These are phyloP conservation scores for Maudiozyma turicensis DNA, from an alignment of 805 yeast genomes.

Conservation along the genomic window DNA sequence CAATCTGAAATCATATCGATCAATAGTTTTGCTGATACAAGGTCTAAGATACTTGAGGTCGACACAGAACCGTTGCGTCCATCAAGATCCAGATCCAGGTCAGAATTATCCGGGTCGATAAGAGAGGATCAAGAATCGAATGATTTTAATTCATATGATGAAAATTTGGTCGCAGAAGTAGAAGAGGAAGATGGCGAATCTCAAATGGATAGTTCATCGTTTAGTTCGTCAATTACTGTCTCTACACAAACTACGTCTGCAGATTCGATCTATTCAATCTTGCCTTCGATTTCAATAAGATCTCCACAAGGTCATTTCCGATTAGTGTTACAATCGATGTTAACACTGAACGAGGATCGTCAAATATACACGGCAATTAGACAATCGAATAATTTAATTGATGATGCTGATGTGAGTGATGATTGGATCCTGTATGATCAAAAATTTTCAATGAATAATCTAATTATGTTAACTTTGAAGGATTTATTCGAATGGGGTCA, in stretches of 20 bases:
- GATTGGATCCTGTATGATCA: conserved; percentile 37
- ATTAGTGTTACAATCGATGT: conserved; percentile 26
- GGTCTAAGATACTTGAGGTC: neutral
- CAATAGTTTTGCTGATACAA: conserved; percentile 11
- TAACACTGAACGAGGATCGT: conserved; percentile 21
- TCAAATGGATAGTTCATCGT: neutral
- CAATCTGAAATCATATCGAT: conserved; percentile 20
- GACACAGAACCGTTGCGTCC: conserved; percentile 2
- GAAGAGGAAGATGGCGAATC: neutral
- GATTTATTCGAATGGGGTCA: conserved; percentile 10
- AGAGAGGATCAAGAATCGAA: conserved; percentile 3
- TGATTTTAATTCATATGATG: neutral
- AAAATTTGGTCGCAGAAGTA: neutral
- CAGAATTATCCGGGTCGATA: neutral
- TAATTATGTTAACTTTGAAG: conserved; percentile 15
- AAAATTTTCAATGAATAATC: conserved; percentile 30
- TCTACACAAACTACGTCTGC: neutral
- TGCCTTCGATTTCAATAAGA: conserved; percentile 26
- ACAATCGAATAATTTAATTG: conserved; percentile 25
- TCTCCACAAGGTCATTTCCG: conserved; percentile 26
- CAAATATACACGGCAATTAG: conserved; percentile 27
- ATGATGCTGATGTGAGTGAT: conserved; percentile 27
- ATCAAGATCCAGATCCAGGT: neutral
- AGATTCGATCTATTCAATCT: conserved; percentile 14
- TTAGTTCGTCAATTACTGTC: conserved; percentile 2